A percentile compares a stretch with the other conserved stretches of the same genome.
Conservation (phyloP, 306 rosid species). For the Casuarina equisetifolia region DNA sequence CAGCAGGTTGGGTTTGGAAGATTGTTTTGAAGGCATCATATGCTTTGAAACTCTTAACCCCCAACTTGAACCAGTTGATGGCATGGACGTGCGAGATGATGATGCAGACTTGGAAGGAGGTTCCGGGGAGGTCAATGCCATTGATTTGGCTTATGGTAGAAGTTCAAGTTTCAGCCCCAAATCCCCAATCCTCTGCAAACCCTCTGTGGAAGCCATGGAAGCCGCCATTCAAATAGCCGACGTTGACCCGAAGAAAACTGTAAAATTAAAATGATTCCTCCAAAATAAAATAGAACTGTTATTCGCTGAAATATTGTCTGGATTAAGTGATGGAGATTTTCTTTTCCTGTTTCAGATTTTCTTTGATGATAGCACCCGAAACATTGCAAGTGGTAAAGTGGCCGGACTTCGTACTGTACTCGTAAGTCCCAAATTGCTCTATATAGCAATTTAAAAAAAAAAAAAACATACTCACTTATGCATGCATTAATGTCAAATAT, state of each 20-base stretch:
- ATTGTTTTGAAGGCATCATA: conserved; percentile 78
- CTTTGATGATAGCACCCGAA: conserved; percentile 79
- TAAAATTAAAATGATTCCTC: conserved; percentile 30
- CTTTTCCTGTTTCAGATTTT: conserved; percentile 53
- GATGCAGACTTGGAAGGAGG: background rate
- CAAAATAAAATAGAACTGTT: background rate
- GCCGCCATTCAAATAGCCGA: conserved; percentile 65
- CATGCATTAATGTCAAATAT: no score
- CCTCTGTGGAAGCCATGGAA: conserved; percentile 64
- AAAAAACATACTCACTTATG: no score
- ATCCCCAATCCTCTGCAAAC: conserved; percentile 63
- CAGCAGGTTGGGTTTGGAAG: conserved; percentile 64
- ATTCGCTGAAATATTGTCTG: background rate
- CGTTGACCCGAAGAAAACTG: conserved; percentile 63
- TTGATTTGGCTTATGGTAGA: conserved; percentile 7
- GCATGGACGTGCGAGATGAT: conserved; percentile 13
- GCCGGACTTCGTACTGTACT: conserved; percentile 76
- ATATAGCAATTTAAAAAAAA: background rate
- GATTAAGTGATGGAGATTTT: conserved; percentile 17
- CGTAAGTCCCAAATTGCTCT: conserved; percentile 47
- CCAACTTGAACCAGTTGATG: conserved; percentile 26
- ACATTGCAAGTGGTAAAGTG: conserved; percentile 74
- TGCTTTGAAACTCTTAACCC: conserved; percentile 92
- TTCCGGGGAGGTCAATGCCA: background rate
- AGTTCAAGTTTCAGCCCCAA: conserved; percentile 21